Conservation (phyloP, 768 basidiomycete species). For the Suillus luteus region DNA sequence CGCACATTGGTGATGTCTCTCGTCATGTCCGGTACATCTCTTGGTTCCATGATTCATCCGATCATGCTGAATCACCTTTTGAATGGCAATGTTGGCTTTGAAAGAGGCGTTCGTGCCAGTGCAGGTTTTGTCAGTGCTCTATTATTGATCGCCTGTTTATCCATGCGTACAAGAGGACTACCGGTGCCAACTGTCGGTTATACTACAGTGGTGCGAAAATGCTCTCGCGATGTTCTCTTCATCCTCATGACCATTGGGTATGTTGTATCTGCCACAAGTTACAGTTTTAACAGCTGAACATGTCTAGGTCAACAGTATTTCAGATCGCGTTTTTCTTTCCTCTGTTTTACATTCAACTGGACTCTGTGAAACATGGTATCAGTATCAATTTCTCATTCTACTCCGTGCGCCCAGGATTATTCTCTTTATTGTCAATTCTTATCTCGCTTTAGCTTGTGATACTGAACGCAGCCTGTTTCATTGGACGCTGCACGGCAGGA, state of each 20-base stretch:
- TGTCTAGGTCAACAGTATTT: no score
- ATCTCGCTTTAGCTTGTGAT: no score
- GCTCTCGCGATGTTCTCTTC: not conserved
- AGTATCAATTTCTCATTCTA: no score
- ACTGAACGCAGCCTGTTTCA: no score
- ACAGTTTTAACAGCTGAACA: no score
- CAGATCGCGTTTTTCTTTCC: no score
- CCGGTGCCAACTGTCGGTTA: not conserved
- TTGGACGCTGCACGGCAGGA: no score
- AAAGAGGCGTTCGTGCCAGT: slow-evolving; percentile 40
- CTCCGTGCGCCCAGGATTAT: no score
- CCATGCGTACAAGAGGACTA: slow-evolving; percentile 34
- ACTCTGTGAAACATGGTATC: no score
- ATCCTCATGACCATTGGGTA: not conserved
- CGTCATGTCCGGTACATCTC: slow-evolving; percentile 46
- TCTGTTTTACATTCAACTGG: no score
- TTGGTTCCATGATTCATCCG: slow-evolving; percentile 59
- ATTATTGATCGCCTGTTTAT: slow-evolving; percentile 33
- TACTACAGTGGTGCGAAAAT: not conserved
- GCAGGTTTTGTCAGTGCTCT: slow-evolving; percentile 40
- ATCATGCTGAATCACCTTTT: slow-evolving; percentile 56
- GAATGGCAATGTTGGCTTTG: slow-evolving; percentile 49
- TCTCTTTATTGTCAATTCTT: no score
- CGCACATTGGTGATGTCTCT: slow-evolving; percentile 48
- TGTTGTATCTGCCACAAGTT: no score